A percentile compares a stretch with the other conserved stretches of the same genome.
Evolutionary conservation across 352 stramenopile species (phyloP).

Genomic region (Phytophthora sp.): DNA sequence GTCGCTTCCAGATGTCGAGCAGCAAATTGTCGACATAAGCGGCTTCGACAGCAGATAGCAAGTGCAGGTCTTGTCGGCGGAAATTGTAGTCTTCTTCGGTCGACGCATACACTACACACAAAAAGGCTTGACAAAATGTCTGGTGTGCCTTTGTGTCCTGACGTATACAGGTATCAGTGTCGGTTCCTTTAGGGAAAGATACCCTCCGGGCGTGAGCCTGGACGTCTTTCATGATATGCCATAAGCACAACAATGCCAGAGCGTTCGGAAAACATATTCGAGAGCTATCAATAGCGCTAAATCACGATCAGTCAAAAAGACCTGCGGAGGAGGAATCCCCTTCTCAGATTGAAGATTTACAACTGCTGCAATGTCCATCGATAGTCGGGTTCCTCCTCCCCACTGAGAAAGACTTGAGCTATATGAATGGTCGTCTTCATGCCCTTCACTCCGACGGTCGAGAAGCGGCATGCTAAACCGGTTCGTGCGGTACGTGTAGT

Average conservation of each 20-base stretch:
- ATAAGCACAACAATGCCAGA: background rate
- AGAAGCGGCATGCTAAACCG: conserved; percentile 29
- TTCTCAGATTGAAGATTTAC: too few species aligned
- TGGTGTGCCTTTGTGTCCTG: background rate
- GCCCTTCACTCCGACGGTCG: conserved; percentile 24
- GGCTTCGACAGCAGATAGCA: background rate
- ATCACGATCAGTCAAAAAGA: too few species aligned
- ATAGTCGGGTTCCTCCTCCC: too few species aligned
- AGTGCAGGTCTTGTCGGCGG: background rate
- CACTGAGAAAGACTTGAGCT: conserved; percentile 17
- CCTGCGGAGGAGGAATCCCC: too few species aligned
- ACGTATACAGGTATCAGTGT: too few species aligned
- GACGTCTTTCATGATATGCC: background rate
- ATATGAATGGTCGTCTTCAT: conserved; percentile 37
- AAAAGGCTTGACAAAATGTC: background rate
- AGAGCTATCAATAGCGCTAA: too few species aligned
- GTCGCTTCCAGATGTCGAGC: background rate
- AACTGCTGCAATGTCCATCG: too few species aligned
- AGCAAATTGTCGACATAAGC: background rate
- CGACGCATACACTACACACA: background rate
- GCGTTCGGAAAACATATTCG: too few species aligned
- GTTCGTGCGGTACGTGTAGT: conserved; percentile 37
- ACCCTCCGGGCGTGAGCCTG: too few species aligned
- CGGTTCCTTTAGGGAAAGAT: too few species aligned
- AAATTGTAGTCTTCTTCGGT: background rate